These are phyloP conservation scores for Amphirosellinia nigrospora DNA, from an alignment of 495 filamentous ascomycete species.

Conservation along the genomic window DNA sequence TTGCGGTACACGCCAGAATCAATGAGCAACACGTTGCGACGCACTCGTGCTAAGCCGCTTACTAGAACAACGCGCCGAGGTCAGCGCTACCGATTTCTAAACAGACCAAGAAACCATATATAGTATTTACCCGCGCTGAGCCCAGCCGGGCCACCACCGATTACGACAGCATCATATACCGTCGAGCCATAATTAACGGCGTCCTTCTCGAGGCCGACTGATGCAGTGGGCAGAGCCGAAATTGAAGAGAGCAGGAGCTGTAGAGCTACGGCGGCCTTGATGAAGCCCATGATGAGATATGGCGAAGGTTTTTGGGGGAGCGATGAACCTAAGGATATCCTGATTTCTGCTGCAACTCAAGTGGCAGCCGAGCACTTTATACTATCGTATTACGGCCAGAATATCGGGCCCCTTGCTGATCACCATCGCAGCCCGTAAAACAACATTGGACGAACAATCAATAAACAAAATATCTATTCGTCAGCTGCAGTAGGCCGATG, in stretches of 20 bases:
- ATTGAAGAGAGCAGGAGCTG: slow-evolving; percentile 16
- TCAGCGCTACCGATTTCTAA: not conserved
- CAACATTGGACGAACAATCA: not conserved
- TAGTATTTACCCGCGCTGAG: slow-evolving; percentile 41
- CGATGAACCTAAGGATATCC: not conserved
- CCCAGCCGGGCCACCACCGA: slow-evolving; percentile 44
- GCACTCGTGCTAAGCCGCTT: slow-evolving; percentile 62
- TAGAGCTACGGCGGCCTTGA: slow-evolving; percentile 14
- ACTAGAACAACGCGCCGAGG: slow-evolving; percentile 26
- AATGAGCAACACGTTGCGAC: slow-evolving; percentile 57
- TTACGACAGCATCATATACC: slow-evolving; percentile 36
- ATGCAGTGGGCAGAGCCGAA: slow-evolving; percentile 17
- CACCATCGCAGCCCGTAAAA: not conserved
- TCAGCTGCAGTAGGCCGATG: slow-evolving; percentile 10
- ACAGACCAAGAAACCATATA: not conserved
- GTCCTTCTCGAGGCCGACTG: not conserved
- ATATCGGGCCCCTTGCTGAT: not conserved
- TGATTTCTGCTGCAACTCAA: not conserved
- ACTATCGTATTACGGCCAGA: not conserved
- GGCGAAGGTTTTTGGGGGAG: not conserved
- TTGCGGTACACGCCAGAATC: slow-evolving; percentile 65
- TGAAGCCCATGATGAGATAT: slow-evolving; percentile 22
- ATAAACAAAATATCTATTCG: not conserved
- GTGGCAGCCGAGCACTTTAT: not conserved
- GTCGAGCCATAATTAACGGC: not conserved